phyloP scores from a whole-genome alignment of 139 green algal species.

The Mesostigma viride region DNA sequence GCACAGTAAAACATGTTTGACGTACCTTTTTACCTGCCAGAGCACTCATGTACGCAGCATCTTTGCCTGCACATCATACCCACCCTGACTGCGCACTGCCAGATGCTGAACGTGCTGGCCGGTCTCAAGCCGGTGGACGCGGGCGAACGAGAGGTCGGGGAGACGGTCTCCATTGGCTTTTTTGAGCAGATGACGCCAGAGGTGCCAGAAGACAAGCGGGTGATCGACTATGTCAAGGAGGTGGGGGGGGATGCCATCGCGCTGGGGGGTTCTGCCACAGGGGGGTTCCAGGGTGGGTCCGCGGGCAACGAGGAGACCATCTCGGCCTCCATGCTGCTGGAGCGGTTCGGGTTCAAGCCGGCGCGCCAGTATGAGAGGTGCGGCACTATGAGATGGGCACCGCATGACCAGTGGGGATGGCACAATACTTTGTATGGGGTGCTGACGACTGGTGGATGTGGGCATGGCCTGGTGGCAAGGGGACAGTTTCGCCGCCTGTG shows the following conservation, averaged over 20 bases:
- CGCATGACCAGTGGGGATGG: too few relatives aligned
- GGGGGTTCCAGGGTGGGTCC: constrained; percentile 4
- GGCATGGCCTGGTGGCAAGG: too few relatives aligned
- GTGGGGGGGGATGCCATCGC: constrained; percentile 29
- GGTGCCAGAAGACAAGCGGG: constrained; percentile 40
- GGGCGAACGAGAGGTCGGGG: constrained; percentile 3
- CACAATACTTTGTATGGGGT: too few relatives aligned
- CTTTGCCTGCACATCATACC: too few relatives aligned
- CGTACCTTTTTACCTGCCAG: too few relatives aligned
- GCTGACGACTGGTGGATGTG: too few relatives aligned
- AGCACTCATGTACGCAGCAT: too few relatives aligned
- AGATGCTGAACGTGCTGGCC: constrained; percentile 51
- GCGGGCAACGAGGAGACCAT: constrained; percentile 8
- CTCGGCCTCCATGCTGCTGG: constrained; percentile 6
- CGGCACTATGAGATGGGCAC: too few relatives aligned
- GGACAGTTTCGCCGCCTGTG: too few relatives aligned
- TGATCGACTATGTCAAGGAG: constrained; percentile 47
- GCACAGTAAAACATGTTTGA: too few relatives aligned
- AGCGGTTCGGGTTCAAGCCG: constrained; percentile 2
- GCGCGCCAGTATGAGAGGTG: constrained; percentile 17
- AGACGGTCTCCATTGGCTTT: constrained; percentile 45
- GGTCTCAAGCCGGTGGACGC: constrained; percentile 21
- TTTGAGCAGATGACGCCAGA: constrained; percentile 56
- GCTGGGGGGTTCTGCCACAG: constrained; percentile 32
- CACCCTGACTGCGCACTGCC: too few relatives aligned